phyloP scores from a whole-genome alignment of 2,329 filamentous ascomycete genomes.

The Hortaea werneckii region DNA sequence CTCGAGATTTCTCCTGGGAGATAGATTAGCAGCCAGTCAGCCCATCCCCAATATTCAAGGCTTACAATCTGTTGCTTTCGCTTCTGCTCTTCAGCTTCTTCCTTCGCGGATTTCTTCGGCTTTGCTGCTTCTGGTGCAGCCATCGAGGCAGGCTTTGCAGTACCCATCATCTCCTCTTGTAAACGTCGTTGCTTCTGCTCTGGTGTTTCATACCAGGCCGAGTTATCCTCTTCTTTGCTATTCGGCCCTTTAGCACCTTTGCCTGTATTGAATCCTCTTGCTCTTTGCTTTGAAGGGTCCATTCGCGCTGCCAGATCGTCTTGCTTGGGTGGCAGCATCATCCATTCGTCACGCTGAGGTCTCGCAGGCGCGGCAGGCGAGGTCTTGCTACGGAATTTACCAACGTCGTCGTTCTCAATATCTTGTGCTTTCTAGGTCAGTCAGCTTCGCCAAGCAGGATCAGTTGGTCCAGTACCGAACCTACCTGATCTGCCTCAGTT shows the following conservation, averaged over 20 bases:
- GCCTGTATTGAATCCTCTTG: conserved; percentile 70
- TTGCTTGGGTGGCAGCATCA: conserved; percentile 41
- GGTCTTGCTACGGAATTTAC: neutral
- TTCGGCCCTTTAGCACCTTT: conserved; percentile 42
- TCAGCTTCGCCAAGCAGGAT: neutral
- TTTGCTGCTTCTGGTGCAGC: conserved; percentile 5
- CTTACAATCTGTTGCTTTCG: neutral
- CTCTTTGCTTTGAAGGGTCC: conserved; percentile 75
- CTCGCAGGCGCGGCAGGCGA: conserved; percentile 8
- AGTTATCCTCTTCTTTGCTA: conserved; percentile 33
- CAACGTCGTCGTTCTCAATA: conserved; percentile 11
- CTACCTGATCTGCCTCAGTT: neutral
- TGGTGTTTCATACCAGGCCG: conserved; percentile 84
- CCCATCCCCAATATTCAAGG: neutral
- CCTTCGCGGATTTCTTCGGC: conserved; percentile 7
- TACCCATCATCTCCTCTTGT: conserved; percentile 72
- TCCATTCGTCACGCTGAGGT: conserved; percentile 62
- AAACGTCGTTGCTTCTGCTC: conserved; percentile 75
- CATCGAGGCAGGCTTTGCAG: conserved; percentile 37
- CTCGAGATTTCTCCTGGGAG: conserved; percentile 30
- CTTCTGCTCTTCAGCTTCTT: conserved; percentile 6
- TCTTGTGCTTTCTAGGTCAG: conserved; percentile 1
- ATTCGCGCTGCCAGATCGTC: conserved; percentile 48
- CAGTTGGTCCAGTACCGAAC: too few relatives aligned
- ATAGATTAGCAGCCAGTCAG: conserved; percentile 10